Evolutionary conservation across 73 alveolate species (phyloP), one percentile per base, ranked within the genome.

Genomic region (Blepharisma stoltei): DNA sequence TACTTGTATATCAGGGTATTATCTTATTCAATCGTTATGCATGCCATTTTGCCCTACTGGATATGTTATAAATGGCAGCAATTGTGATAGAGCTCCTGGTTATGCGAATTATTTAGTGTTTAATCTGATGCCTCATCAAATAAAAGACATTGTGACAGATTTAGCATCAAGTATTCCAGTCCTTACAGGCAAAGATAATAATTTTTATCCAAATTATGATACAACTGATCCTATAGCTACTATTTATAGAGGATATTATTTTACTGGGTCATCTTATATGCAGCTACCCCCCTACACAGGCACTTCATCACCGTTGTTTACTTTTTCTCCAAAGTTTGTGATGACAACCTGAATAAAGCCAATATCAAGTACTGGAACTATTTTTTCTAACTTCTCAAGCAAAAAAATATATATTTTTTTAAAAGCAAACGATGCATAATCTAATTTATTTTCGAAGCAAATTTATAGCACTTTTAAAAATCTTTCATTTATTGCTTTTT

Each of bases 41-140:
- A n/a, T 2, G 2, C 23, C 73, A 20, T 60, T 60, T 60, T 60
- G 73, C 46, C 73, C 73, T 0, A 60, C 73, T 14, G 73, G 73
- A 1, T 60, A 1, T 25, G 2, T 9, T 18, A 60, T 0, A 14
- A 38, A 25, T n/a, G 2, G 18, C 46, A 60, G 0, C 11, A 60
- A 11, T 18, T 60, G 73, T 25, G 23, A 11, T 60, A 14, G n/a
- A 50, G 47, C 0, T 32, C 41, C 41, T 25, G 5, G 6, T 25
- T 60, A 14, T 8, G 2, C 46, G 2, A 1, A 0, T 8, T 14
- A 1, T 5, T 38, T 9, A 14, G 45, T 60, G 2, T 2, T 60
- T 1, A 5, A 25, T 25, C 4, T 60, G 14, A 0, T 1, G 2
- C 73, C 23, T 20, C 46, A 20, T 20, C 1, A 60, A 60, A 60